These are phyloP conservation scores for Coccinonectria pachysandricola DNA, from an alignment of 2,329 filamentous ascomycete species.

Conservation along the genomic window DNA sequence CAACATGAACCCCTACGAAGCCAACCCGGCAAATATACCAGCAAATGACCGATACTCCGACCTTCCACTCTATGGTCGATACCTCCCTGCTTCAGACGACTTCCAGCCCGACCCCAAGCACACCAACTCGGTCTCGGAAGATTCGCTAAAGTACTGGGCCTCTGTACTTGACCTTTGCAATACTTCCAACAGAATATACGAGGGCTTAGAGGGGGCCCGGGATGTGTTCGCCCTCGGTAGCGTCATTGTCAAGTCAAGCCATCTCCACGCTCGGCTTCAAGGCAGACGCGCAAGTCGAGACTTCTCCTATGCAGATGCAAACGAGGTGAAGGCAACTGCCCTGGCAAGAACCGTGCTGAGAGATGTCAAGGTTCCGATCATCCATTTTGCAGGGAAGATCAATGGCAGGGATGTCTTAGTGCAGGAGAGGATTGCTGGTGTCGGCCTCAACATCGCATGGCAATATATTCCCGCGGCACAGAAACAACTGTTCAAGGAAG, in stretches of 20 bases:
- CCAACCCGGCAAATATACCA: slow-evolving; percentile 8
- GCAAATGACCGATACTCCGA: slow-evolving; percentile 7
- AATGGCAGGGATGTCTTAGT: slow-evolving; percentile 25
- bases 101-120: slow-evolving; percentile 11
- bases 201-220: slow-evolving; percentile 22
- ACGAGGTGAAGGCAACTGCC: slow-evolving; percentile 26
- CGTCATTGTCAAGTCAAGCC: slow-evolving; percentile 29
- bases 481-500: slow-evolving; percentile 24
- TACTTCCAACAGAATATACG: slow-evolving; percentile 21
- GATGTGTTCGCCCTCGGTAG: slow-evolving; percentile 32
- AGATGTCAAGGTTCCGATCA: slow-evolving; percentile 23
- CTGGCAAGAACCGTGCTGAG: slow-evolving; percentile 20
- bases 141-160: slow-evolving; percentile 22
- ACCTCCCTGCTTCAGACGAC: slow-evolving; percentile 6
- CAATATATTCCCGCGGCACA: slow-evolving; percentile 24
- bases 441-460: slow-evolving; percentile 26
- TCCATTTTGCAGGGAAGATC: slow-evolving; percentile 30
- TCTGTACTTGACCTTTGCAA: slow-evolving; percentile 23
- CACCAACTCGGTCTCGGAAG: slow-evolving; percentile 13
- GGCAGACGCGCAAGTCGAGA: slow-evolving; percentile 14
- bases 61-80: slow-evolving; percentile 10
- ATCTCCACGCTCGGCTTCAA: slow-evolving; percentile 22
- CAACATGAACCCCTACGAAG: slow-evolving; percentile 9
- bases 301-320: slow-evolving; percentile 31
- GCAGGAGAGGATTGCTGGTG: slow-evolving; percentile 28